Conservation (phyloP, 2,329 filamentous ascomycete species). For the Aspergillus niger region DNA sequence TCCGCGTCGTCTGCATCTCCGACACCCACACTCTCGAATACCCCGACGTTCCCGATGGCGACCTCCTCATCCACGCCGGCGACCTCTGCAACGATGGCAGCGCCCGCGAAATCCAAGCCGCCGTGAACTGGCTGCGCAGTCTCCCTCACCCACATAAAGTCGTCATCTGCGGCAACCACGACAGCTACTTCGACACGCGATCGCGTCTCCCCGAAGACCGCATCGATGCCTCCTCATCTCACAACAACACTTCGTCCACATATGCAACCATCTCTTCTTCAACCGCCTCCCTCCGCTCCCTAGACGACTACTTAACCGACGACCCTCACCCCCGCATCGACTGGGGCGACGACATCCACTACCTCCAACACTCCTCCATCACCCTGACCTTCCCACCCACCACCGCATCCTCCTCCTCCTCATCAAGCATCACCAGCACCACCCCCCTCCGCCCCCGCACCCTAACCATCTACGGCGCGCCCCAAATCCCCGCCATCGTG, state of each 20-base stretch:
- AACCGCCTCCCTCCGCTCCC: conserved; percentile 39
- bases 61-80: conserved; percentile 86
- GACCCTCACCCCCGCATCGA: conserved; percentile 56
- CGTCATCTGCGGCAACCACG: conserved; percentile 84
- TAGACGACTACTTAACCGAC: conserved; percentile 40
- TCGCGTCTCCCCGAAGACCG: conserved; percentile 62
- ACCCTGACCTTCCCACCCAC: conserved; percentile 61
- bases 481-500: conserved; percentile 68
- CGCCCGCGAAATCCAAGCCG: conserved; percentile 71
- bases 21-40: conserved; percentile 75
- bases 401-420: conserved; percentile 48
- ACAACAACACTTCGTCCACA: conserved; percentile 33
- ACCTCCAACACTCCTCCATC: conserved; percentile 70
- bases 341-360: conserved; percentile 66
- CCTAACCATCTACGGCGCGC: conserved; percentile 76
- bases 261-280: conserved; percentile 37
- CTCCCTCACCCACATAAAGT: conserved; percentile 80
- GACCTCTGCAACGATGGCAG: conserved; percentile 78
- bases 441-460: conserved; percentile 58
- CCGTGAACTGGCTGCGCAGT: conserved; percentile 77
- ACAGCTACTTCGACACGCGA: conserved; percentile 75
- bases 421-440: conserved; percentile 47
- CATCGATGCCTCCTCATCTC: conserved; percentile 30
- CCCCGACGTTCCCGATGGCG: conserved; percentile 62
- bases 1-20: conserved; percentile 83